Conservation (phyloP, 2,329 filamentous ascomycete genomes). For the Pestalotiopsis sp. region DNA sequence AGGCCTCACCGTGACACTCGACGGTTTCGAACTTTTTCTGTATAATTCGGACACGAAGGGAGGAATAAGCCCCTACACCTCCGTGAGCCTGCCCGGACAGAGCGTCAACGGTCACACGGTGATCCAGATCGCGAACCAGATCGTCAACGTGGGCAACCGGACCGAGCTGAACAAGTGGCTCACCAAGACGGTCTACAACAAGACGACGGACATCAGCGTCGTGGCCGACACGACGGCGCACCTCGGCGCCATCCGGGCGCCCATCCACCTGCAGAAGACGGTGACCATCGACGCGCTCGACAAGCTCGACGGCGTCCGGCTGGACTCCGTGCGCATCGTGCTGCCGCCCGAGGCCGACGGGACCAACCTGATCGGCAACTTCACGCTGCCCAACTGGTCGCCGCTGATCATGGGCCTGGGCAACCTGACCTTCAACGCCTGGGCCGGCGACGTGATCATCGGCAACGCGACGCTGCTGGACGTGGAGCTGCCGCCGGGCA, state of each 20-base stretch:
- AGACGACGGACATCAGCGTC: conserved; percentile 15
- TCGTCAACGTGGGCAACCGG: conserved; percentile 14
- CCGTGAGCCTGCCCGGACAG: conserved; percentile 24
- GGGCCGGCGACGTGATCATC: conserved; percentile 24
- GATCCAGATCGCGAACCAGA: conserved; percentile 17
- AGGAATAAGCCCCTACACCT: conserved; percentile 29
- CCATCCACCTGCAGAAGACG: conserved; percentile 31
- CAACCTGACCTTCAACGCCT: conserved; percentile 33
- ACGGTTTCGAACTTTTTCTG: conserved; percentile 33
- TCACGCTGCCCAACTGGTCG: conserved; percentile 23
- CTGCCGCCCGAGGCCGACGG: conserved; percentile 22
- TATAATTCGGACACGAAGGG: conserved; percentile 31
- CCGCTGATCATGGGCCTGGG: conserved; percentile 22
- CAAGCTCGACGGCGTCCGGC: conserved; percentile 20
- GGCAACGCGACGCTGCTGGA: conserved; percentile 25
- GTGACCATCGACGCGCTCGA: conserved; percentile 26
- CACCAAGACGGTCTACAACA: conserved; percentile 6
- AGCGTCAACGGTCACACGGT: conserved; percentile 34
- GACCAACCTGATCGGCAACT: conserved; percentile 21
- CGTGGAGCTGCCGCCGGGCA: conserved; percentile 29
- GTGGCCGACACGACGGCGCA: conserved; percentile 29
- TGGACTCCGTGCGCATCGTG: conserved; percentile 14
- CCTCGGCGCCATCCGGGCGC: conserved; percentile 34
- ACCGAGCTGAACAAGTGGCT: conserved; percentile 18
- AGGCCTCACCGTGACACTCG: conserved; percentile 36